Base-by-base conservation (phyloP, 1,284 basidiomycete genomes). In the Filobasidium uniguttulatum region DNA sequence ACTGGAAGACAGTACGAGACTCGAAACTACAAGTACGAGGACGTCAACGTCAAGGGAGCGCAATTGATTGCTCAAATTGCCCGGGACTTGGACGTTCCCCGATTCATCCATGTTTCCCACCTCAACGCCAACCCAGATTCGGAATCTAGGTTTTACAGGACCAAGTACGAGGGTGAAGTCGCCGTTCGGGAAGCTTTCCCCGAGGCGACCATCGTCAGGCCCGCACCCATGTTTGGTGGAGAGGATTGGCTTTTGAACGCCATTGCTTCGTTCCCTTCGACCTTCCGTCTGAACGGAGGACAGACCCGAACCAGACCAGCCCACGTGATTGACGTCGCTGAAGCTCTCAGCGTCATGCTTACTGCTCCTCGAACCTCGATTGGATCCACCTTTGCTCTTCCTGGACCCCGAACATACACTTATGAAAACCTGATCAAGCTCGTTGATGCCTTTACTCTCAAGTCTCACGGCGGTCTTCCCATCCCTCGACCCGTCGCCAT, bases 241-340 rank as follows among this genome's bases (percentile, higher is more conserved):
- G 94, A 99, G 72, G 93, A 99, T 73, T 87, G 85, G 67, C 72
- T 98, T 49, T 70, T 98, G 62, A 94, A 88, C 70, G 89, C 86
- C 67, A 86, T 96, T 69, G 84, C 88, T 44, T 73, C 79, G 59
- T 93, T 83, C 77, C 85, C 93, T n/a, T 82, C 88, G 57, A 84
- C 86, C 74, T 96, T 83, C 87, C 85, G 86, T 66, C 77, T 97
- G 57, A 98, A 97, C 74, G 71, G 83, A 60, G 85, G 80, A 45
- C 71, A 83, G 66, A 93, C 93, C 20, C 81, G 80, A 71, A 79
- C 86, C 67, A 82, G 87, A 33, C 93, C 94, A 1, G 85, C 85
- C 34, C 90, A 97, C 77, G 89, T 90, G 41, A 69, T 94, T 61
- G 90, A 99, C 64, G 88, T 98, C 49, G 93, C 93, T 5, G 82